Percentiles rank a stretch among this genome's conserved stretches.
These are phyloP conservation scores for Copromyces sp. DNA, from an alignment of 495 filamentous ascomycete genomes.

Conservation along the genomic window DNA sequence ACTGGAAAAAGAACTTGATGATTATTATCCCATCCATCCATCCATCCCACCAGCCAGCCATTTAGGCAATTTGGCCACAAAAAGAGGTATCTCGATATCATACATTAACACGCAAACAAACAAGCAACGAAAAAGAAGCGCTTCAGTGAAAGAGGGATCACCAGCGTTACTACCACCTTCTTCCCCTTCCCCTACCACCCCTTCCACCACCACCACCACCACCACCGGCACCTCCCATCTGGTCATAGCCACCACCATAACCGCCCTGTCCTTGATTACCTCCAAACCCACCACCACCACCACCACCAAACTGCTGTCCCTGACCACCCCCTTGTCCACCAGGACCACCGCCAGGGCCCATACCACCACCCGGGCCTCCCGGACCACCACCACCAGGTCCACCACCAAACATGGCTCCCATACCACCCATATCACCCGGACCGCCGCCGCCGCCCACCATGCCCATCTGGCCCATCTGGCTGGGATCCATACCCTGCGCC, in stretches of 20 bases:
- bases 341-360: constrained; percentile 24
- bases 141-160: neutral
- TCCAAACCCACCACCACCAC: constrained; percentile 30
- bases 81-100: neutral
- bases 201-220: constrained; percentile 28
- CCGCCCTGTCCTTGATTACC: constrained; percentile 39
- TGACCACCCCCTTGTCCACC: constrained; percentile 36
- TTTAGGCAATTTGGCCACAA: neutral
- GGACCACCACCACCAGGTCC: constrained; percentile 25
- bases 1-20: neutral
- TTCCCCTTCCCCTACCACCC: constrained; percentile 33
- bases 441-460: neutral
- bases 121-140: neutral
- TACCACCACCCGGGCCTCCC: constrained; percentile 39
- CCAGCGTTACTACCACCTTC: constrained; percentile 17
- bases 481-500: constrained; percentile 59
- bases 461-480: constrained; percentile 55
- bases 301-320: constrained; percentile 28
- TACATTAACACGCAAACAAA: neutral
- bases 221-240: constrained; percentile 37
- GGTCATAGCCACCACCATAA: constrained; percentile 44
- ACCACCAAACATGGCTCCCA: constrained; percentile 40
- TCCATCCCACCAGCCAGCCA: neutral
- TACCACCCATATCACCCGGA: constrained; percentile 16
- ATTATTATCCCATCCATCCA: neutral